Base-by-base conservation (phyloP, 306 rosid genomes). In the Quercus dentata region DNA sequence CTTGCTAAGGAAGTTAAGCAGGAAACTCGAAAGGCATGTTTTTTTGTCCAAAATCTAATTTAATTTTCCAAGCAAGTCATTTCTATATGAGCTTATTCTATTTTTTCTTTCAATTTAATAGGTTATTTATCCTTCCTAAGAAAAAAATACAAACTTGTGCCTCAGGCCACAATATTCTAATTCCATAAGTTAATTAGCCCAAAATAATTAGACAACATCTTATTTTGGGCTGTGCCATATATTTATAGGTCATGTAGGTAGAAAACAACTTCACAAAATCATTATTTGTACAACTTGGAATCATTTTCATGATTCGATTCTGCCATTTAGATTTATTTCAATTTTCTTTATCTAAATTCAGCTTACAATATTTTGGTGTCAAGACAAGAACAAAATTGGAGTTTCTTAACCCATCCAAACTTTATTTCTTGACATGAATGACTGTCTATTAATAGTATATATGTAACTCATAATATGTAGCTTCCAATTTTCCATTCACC, bases 1-100 rank as follows among this genome's bases (percentile, higher is more conserved):
- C 90, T 85, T 61, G 84, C 87, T 23, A 79, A 75, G 73, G 89
- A 86, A 55, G 73, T 83, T 44, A 78, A 86, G 18, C 75, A 15
- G 71, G 83, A 84, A 81, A 81, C 33, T 67, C 46, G 69, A 27
- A 71, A 83, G 91, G 91, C 85, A 68, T 55, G 80, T 46, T 71
- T 69, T 55, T 15, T 73, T 80, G 31, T 73, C 77, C 73, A 61
- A 38, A 76, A 64, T 71, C 54, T 79, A 5, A 23, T 69, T 20
- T 12, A 2, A 49, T 12, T 49, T 49, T 49, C 31, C 27, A 5
- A 59, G 5, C 18, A 21, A 8, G 28, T 23, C 31, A 9, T 10
- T 59, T 27, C 31, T 13, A 10, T 49, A 49, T 49, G 54, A 49
- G 1, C 4, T 49, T 12, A 49, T 12, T 49, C 5, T 49, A 49